These are phyloP conservation scores for Isoetes engelmannii DNA, from an alignment of 83 land plant genomes.

Conservation along the genomic window DNA sequence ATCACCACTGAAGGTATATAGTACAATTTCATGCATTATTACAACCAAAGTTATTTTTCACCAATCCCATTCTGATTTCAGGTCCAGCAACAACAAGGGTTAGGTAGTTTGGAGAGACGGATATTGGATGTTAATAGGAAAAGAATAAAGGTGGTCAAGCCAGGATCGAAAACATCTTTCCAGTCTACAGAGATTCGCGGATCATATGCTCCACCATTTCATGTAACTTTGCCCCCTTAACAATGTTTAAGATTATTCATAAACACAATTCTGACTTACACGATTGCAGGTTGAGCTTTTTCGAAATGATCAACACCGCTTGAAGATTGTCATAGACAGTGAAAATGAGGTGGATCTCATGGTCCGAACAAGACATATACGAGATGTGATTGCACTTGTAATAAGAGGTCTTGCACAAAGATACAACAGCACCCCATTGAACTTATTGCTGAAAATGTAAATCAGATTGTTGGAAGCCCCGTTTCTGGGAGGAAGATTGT, in stretches of 20 bases:
- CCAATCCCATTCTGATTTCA: neutral
- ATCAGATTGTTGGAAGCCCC: too few relatives aligned
- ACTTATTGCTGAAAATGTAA: conserved; percentile 72
- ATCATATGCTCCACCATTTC: conserved; percentile 88
- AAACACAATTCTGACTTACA: neutral
- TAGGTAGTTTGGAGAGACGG: conserved; percentile 69
- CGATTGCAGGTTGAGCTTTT: conserved; percentile 67
- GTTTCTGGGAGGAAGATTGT: too few relatives aligned
- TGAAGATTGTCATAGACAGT: conserved; percentile 87
- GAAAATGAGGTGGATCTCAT: conserved; percentile 92
- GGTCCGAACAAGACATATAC: conserved; percentile 79
- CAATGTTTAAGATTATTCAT: neutral
- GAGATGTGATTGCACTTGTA: conserved; percentile 87
- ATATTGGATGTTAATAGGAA: conserved; percentile 84
- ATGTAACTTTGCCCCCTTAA: conserved; percentile 46
- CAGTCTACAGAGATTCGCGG: conserved; percentile 90
- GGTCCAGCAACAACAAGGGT: conserved; percentile 46
- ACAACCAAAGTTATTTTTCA: neutral
- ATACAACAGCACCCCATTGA: conserved; percentile 94
- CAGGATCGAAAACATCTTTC: conserved; percentile 95
- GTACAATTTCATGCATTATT: neutral
- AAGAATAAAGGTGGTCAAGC: conserved; percentile 88
- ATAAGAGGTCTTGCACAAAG: conserved; percentile 89
- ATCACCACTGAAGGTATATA: conserved; percentile 43
- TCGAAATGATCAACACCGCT: conserved; percentile 80